Percentiles rank a stretch among this genome's conserved stretches.
These are phyloP conservation scores for Skeletonema costatum DNA, from an alignment of 108 stramenopile species.

Conservation along the genomic window DNA sequence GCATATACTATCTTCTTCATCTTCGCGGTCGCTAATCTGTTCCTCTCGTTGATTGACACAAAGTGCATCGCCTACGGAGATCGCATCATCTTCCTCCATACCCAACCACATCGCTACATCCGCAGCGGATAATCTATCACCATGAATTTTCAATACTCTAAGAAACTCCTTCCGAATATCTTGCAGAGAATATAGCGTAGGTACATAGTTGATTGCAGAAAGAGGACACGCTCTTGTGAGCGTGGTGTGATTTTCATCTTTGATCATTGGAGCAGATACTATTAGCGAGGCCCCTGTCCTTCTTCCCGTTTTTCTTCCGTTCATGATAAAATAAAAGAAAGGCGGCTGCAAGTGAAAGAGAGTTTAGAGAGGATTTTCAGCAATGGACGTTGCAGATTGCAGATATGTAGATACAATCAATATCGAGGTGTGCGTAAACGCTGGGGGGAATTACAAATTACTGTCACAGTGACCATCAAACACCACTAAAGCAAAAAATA, in stretches of 20 bases:
- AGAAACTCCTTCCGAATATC: not conserved
- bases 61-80: not conserved
- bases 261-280: not conserved
- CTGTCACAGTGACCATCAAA: too few species aligned
- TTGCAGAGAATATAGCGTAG: not conserved
- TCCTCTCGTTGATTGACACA: not conserved
- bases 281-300: not conserved
- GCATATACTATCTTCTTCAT: not conserved
- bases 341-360: too few species aligned
- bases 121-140: not conserved
- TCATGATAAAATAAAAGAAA: too few species aligned
- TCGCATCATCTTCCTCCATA: constrained; percentile 13
- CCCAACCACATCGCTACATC: constrained; percentile 24
- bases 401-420: too few species aligned
- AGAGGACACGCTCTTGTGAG: too few species aligned
- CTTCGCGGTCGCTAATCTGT: not conserved
- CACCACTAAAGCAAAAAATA: too few species aligned
- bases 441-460: too few species aligned
- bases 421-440: too few species aligned
- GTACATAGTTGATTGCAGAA: not conserved
- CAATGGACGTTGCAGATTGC: too few species aligned
- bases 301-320: too few species aligned
- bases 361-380: too few species aligned
- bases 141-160: not conserved
- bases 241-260: too few species aligned